Conservation (phyloP, 352 stramenopile species). For the Globisporangium camurandrum region DNA sequence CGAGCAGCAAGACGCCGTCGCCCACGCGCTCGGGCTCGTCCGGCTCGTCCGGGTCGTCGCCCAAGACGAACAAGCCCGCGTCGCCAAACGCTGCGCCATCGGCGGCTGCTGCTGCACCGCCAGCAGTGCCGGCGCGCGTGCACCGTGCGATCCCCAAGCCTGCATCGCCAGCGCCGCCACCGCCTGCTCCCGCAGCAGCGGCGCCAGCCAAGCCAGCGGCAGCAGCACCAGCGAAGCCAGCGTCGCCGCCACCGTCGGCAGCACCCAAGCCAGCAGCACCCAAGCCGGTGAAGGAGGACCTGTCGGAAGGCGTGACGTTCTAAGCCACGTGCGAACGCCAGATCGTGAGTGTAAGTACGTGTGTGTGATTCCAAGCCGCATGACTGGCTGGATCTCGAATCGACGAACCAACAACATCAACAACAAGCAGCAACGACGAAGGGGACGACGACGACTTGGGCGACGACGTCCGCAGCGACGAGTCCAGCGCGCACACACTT, state of each 20-base stretch:
- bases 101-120: constrained; percentile 6
- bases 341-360: background rate
- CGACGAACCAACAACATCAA: too few species aligned
- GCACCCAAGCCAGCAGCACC: constrained; percentile 8
- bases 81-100: too few species aligned
- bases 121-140: constrained; percentile 11
- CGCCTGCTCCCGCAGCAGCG: too few species aligned
- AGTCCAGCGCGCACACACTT: background rate
- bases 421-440: background rate
- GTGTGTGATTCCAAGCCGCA: background rate
- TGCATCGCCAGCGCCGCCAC: constrained; percentile 8
- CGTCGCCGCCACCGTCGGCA: background rate
- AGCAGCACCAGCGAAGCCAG: constrained; percentile 3
- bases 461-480: background rate
- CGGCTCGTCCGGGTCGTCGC: constrained; percentile 1
- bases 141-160: constrained; percentile 16
- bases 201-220: constrained; percentile 4
- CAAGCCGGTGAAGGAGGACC: constrained; percentile 9
- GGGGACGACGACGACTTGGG: background rate
- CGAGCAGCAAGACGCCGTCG: constrained; percentile 15
- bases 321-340: constrained; percentile 1
- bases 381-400: background rate
- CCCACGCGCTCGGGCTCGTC: constrained; percentile 15
- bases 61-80: constrained; percentile 8
- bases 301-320: constrained; percentile 7